Conservation (phyloP, 2,329 filamentous ascomycete genomes). For the Rugonectria rugulosa region DNA sequence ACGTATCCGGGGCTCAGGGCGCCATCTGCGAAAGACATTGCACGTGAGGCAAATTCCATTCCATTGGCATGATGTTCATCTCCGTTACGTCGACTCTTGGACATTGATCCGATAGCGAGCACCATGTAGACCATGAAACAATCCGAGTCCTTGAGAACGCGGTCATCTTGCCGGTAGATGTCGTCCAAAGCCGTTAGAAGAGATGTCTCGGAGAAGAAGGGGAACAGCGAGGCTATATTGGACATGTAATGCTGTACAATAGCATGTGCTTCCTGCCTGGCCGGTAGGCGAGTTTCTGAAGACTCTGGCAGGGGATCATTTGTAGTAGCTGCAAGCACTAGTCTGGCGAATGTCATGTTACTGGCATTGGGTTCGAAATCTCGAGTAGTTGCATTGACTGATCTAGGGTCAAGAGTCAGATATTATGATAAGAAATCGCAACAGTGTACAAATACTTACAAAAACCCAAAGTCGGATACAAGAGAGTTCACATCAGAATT, state of each 20-base stretch:
- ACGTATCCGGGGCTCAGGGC: constrained; percentile 87
- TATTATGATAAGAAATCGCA: background rate
- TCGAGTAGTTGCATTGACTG: constrained; percentile 91
- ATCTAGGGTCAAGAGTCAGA: constrained; percentile 57
- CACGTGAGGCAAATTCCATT: constrained; percentile 65
- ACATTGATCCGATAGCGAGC: constrained; percentile 80
- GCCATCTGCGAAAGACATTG: constrained; percentile 79
- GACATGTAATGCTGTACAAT: constrained; percentile 85
- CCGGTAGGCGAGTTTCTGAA: constrained; percentile 69
- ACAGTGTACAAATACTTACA: constrained; percentile 65
- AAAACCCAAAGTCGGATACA: constrained; percentile 90
- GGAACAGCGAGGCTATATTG: constrained; percentile 81
- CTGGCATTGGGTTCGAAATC: constrained; percentile 90
- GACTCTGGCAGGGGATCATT: constrained; percentile 75
- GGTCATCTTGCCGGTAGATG: constrained; percentile 75
- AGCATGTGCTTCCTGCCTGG: constrained; percentile 70
- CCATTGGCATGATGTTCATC: constrained; percentile 68
- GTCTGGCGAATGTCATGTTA: constrained; percentile 90
- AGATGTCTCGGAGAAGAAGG: constrained; percentile 81
- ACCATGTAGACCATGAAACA: constrained; percentile 91
- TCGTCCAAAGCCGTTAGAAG: constrained; percentile 82
- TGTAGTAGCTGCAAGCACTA: constrained; percentile 83
- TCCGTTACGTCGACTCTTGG: constrained; percentile 74
- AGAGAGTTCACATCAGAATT: constrained; percentile 89
- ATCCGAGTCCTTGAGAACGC: constrained; percentile 72